phyloP scores from a whole-genome alignment of 352 stramenopile genomes.

The Phytophthora cactorum region DNA sequence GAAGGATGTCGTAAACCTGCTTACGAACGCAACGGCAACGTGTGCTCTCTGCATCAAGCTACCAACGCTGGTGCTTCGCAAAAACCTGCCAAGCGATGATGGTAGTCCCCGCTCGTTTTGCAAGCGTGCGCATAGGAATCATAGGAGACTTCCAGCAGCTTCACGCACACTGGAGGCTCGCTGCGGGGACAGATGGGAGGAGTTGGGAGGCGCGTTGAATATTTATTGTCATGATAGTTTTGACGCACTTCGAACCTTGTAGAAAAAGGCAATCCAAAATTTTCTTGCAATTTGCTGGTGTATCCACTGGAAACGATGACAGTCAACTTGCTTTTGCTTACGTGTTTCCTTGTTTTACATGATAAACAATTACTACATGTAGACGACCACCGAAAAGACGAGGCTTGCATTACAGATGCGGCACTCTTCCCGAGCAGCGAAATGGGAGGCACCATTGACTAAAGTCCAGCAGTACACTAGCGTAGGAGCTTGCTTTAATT shows the following conservation, averaged over 20 bases:
- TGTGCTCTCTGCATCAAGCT: conserved; percentile 57
- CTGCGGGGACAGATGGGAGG: conserved; percentile 20
- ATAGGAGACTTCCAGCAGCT: conserved; percentile 22
- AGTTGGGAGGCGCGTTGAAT: conserved; percentile 40
- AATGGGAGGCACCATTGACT: conserved; percentile 1
- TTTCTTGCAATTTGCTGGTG: conserved; percentile 31
- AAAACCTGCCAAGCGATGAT: conserved; percentile 34
- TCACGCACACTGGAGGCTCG: conserved; percentile 13
- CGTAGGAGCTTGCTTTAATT: neutral
- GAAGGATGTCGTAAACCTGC: conserved; percentile 73
- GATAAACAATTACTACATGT: neutral
- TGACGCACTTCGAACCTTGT: conserved; percentile 46
- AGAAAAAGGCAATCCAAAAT: conserved; percentile 45
- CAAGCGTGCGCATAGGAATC: conserved; percentile 24
- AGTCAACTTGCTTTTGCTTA: conserved; percentile 10
- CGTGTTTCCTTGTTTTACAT: conserved; percentile 9
- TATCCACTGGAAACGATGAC: neutral
- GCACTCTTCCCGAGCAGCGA: conserved; percentile 17
- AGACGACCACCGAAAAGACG: conserved; percentile 22
- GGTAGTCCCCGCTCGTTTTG: conserved; percentile 19
- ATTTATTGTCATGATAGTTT: conserved; percentile 54
- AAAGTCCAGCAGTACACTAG: neutral
- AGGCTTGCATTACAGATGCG: conserved; percentile 16
- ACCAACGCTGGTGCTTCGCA: conserved; percentile 16
- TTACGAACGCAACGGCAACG: conserved; percentile 81